Conservation (phyloP, 768 basidiomycete species). For the Coprinopsis cinerea region DNA sequence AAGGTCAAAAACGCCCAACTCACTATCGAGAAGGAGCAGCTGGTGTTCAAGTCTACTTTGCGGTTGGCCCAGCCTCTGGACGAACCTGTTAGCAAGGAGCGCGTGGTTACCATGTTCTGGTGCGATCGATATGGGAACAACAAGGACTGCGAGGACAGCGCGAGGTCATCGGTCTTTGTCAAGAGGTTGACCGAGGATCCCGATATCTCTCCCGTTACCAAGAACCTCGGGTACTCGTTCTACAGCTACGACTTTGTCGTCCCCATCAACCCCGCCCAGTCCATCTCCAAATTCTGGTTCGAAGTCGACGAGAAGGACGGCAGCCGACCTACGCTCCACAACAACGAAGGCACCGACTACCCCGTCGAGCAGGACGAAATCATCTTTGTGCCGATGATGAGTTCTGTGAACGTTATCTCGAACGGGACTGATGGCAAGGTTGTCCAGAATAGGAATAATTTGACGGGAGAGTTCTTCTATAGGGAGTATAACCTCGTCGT, state of each 20-base stretch:
- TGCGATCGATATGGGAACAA: constrained; percentile 33
- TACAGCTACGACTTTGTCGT: constrained; percentile 40
- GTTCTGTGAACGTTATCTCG: constrained; percentile 21
- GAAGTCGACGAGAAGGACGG: constrained; percentile 40
- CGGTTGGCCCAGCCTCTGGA: constrained; percentile 33
- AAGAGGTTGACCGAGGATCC: constrained; percentile 26
- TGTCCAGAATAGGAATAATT: constrained; percentile 16
- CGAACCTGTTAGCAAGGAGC: constrained; percentile 29
- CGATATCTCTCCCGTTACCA: constrained; percentile 31
- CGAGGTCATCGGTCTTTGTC: constrained; percentile 27
- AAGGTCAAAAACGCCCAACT: constrained; percentile 36
- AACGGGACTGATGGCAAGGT: constrained; percentile 21
- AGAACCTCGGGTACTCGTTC: constrained; percentile 28
- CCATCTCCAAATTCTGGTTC: constrained; percentile 48
- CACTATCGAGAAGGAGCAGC: constrained; percentile 28
- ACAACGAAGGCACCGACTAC: constrained; percentile 40
- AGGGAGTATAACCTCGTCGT: constrained; percentile 20
- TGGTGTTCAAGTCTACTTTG: constrained; percentile 35
- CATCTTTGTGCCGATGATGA: constrained; percentile 36
- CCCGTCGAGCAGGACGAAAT: constrained; percentile 36
- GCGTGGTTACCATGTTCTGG: constrained; percentile 37
- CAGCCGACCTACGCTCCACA: constrained; percentile 26
- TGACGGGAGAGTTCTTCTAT: constrained; percentile 17
- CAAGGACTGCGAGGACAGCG: constrained; percentile 27
- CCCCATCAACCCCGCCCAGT: constrained; percentile 30